phyloP scores from a whole-genome alignment of 352 stramenopile species.

The Plasmopara viticola region DNA sequence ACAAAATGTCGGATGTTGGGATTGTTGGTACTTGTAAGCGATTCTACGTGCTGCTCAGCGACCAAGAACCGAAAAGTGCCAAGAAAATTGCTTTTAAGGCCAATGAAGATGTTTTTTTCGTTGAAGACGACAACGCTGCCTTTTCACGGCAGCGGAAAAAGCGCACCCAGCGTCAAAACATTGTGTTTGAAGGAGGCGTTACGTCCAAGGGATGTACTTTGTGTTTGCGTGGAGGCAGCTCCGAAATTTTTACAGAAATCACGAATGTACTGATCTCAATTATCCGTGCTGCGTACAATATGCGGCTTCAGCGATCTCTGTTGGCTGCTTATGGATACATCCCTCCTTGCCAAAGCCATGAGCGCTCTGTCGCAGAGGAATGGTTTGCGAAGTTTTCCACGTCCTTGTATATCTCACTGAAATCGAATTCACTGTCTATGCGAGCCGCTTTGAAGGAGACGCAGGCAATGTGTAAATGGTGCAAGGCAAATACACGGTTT shows the following conservation, averaged over 20 bases:
- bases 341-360: conserved; percentile 36
- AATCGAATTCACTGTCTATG: conserved; percentile 83
- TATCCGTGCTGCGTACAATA: conserved; percentile 74
- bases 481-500: conserved; percentile 73
- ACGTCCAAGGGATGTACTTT: conserved; percentile 72
- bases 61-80: conserved; percentile 68
- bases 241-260: conserved; percentile 63
- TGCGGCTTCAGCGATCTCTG: conserved; percentile 61
- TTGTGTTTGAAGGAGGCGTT: conserved; percentile 80
- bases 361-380: conserved; percentile 69
- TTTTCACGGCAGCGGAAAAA: conserved; percentile 32
- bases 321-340: conserved; percentile 58
- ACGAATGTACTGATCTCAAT: conserved; percentile 51
- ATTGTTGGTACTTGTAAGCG: conserved; percentile 74
- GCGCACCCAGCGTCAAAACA: conserved; percentile 70
- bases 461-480: conserved; percentile 78
- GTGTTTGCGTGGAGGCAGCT: conserved; percentile 63
- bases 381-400: conserved; percentile 77
- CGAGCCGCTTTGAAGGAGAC: conserved; percentile 74
- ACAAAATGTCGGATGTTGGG: conserved; percentile 76
- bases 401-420: conserved; percentile 79
- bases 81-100: conserved; percentile 42
- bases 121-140: conserved; percentile 11
- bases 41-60: conserved; percentile 82
- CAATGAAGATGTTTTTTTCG: conserved; percentile 19